Base-by-base conservation (phyloP, 495 filamentous ascomycete species). In the Hyaloscypha finlandica region DNA sequence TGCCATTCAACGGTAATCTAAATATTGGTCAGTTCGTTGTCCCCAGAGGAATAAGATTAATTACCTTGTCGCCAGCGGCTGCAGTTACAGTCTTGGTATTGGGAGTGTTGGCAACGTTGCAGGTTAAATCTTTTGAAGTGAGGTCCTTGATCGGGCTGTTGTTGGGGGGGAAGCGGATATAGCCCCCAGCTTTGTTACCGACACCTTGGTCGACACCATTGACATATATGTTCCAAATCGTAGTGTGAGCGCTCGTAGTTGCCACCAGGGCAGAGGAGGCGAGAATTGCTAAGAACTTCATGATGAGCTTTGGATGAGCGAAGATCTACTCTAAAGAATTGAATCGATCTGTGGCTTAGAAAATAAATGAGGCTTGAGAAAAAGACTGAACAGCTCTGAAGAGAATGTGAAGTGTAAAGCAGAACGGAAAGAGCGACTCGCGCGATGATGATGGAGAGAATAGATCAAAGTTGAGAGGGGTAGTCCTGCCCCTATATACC, bases 91-190 rank as follows among this genome's bases (percentile, higher is more conserved):
- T 42, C 35, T 30, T 60, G 37, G 74, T 32, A 57, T 73, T 78
- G 11, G 74, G 62, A 37, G 35, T 51, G 9, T 66, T 69, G 9
- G 64, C 69, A 14, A 52, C 65, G 56, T 77, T 77, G 70, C 74
- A 77, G 33, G 63, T 65, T 3, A 74, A 64, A 54, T 68, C 63
- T 2, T 32, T 54, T 57, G 62, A 61, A 68, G 64, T 83, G 61
- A 84, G 84, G 76, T 85, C 80, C 66, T 77, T 78, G 35, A 83
- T 82, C 22, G 83, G 83, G 75, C 81, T 83, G 77, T 86, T 84
- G 76, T 80, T 80, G 61, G 68, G 77, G 6, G 85, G 84, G 2
- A 80, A 79, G 9, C 85, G 83, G 52, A 86, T 80, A 58, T 81
- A 56, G 48, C 68, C 68, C 33, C 66, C 72, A 58, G 75, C 69